Evolutionary conservation across 2,329 filamentous ascomycete species (phyloP), one percentile per base, ranked within the genome.

Genomic region (Clonostachys solani): DNA sequence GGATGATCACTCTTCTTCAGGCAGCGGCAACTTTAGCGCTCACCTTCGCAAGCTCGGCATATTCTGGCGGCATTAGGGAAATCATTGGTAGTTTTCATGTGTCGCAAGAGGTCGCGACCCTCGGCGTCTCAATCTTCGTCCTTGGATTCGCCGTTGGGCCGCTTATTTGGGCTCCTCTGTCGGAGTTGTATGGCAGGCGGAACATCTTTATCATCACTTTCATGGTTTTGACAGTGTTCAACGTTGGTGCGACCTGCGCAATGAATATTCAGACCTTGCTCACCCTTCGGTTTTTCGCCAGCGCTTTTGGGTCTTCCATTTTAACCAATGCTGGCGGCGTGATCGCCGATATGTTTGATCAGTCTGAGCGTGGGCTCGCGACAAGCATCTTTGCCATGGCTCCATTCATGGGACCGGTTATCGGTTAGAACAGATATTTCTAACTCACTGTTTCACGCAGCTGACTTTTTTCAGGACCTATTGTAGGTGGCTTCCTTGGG

Each of bases 11-110:
- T 2, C 58, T 76, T 41, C 58, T 81, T 42, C 77, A 81, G 42
- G 81, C 83, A 12, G 54, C 84, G 17, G 77, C 83, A 17, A 84
- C 83, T 2, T 69, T 88, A 42, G 82, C 72, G 19, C 81, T 87
- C 23, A 72, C 84, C 8, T 82, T 87, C 55, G 78, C 78, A 40
- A 84, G 81, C 12, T 81, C 78, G 3, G 82, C 82, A 13, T 84
- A 77, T 59, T 75, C 74, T 6, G 77, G 78, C 23, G 29, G 17
- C 33, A 36, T 44, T 16, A 15, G 5, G 10, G 43, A 36, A n/a
- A 29, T 44, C n/a, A 44, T 37, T n/a, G n/a, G 15, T 29, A 10
- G 23, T 29, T 29, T 29, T 29, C 23, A 10, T 18, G 53, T 29
- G 3, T 29, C 23, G 6, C 23, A 29, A 29, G 23, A 29, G 37